Evolutionary conservation across 2,329 filamentous ascomycete genomes (phyloP).

Genomic region (Microsporum canis): DNA sequence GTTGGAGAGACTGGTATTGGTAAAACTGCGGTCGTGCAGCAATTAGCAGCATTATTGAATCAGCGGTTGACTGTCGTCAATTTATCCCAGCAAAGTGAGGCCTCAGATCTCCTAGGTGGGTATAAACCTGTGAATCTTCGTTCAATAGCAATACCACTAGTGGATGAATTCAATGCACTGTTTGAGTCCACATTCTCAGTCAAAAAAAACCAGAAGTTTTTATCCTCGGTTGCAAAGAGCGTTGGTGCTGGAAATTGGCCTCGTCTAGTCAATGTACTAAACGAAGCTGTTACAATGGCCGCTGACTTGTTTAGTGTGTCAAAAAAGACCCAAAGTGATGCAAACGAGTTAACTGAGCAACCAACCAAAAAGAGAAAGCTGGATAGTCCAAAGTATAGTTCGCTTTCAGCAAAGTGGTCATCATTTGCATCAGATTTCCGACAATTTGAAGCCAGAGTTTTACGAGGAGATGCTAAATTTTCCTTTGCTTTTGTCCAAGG

Average conservation of each 20-base stretch:
- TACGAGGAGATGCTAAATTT: constrained; percentile 61
- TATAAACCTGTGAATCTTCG: constrained; percentile 93
- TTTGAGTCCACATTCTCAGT: constrained; percentile 79
- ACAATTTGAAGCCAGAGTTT: constrained; percentile 68
- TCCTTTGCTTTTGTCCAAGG: constrained; percentile 95
- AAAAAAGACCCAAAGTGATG: constrained; percentile 34
- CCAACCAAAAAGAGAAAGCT: constrained; percentile 61
- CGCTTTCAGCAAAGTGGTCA: constrained; percentile 64
- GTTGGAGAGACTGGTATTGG: constrained; percentile 99
- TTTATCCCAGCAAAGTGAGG: constrained; percentile 94
- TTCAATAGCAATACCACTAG: constrained; percentile 74
- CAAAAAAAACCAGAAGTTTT: constrained; percentile 76
- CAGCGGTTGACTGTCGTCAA: constrained; percentile 89
- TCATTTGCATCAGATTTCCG: constrained; percentile 62
- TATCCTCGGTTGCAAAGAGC: constrained; percentile 68
- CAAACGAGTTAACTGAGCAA: constrained; percentile 37
- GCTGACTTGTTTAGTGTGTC: constrained; percentile 54
- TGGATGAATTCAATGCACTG: constrained; percentile 86
- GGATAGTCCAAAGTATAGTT: constrained; percentile 40
- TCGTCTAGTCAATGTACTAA: constrained; percentile 76
- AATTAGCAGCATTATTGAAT: constrained; percentile 71
- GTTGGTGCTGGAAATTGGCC: constrained; percentile 76
- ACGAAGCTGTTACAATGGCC: constrained; percentile 80
- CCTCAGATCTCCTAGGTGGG: constrained; percentile 85
- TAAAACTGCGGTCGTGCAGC: constrained; percentile 93